Evolutionary conservation across 495 filamentous ascomycete species (phyloP), one percentile per base, ranked within the genome.

Genomic region (Xylaria longipes): DNA sequence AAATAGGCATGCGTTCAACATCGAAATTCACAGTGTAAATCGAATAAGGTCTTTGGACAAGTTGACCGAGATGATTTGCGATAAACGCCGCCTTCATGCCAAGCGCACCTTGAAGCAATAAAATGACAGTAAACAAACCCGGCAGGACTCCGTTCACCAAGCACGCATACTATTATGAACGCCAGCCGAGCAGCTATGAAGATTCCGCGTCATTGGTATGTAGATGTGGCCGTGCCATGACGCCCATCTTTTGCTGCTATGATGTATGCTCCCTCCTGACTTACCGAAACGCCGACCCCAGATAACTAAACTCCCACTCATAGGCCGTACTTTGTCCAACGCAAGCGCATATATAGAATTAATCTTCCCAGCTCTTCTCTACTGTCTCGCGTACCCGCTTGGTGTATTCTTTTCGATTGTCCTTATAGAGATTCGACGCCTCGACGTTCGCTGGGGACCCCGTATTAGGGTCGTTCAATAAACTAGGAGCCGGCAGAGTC

Each of bases 301-400:
- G 50, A 41, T 66, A 27, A 29, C n/a, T 71, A 25, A 71, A 57
- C 48, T 45, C 61, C 61, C 60, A 46, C 69, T 71, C 31, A 48
- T 29, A 37, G 43, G 45, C 31, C 41, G 46, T n/a, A 29, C 25
- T 27, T 65, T 11, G 61, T 27, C 35, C 37, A 61, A 17, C 67
- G 1, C 1, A 60, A 22, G 11, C n/a, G 27, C 39, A 14, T 1
- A 43, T 43, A 5, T 48, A 83, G 43, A 25, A 41, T 63, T 85
- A 95, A 73, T 96, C 95, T 65, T 98, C 95, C 96, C 96, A 98
- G 83, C 95, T 98, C 87, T 97, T 98, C 87, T 99, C 97, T 22
- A 99, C 97, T 0, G 95, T 97, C 83, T 98, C 96, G 54, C 93
- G 87, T 25, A 99, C 96, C 27, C 95, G 88, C 84, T 99, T 99